A percentile compares a stretch with the other conserved stretches of the same genome.
Conservation (phyloP, 108 stramenopile genomes). For the Aurantiochytrium sp. region DNA sequence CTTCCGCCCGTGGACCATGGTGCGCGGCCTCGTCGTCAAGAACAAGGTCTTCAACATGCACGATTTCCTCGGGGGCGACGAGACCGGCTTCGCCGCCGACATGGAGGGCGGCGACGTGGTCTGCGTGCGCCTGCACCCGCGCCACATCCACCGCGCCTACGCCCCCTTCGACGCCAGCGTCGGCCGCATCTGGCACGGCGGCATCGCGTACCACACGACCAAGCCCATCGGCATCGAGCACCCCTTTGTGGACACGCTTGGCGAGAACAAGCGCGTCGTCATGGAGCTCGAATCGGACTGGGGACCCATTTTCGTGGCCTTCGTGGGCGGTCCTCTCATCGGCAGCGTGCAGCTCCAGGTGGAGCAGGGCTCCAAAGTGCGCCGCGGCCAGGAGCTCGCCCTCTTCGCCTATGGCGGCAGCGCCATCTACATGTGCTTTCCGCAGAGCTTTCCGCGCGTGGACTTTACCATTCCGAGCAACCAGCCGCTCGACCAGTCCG, state of each 20-base stretch:
- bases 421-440: conserved; percentile 30
- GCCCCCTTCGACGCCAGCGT: not conserved
- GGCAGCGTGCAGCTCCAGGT: not conserved
- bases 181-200: not conserved
- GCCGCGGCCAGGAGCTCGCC: conserved; percentile 3
- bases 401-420: conserved; percentile 12
- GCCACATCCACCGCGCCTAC: conserved; percentile 15
- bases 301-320: not conserved
- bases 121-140: conserved; percentile 8
- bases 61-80: not conserved
- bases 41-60: conserved; percentile 4
- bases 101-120: conserved; percentile 6
- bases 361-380: not conserved
- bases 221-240: conserved; percentile 25
- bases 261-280: conserved; percentile 15
- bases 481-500: not conserved
- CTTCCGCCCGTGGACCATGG: not conserved
- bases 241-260: not conserved
- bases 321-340: conserved; percentile 11
- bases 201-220: conserved; percentile 12
- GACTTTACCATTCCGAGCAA: not conserved
- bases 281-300: not conserved
- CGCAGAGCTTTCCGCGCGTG: not conserved
- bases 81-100: not conserved
- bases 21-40: conserved; percentile 25